These are phyloP conservation scores for Plantago rigida DNA, from an alignment of 305 asterid species.

Conservation along the genomic window DNA sequence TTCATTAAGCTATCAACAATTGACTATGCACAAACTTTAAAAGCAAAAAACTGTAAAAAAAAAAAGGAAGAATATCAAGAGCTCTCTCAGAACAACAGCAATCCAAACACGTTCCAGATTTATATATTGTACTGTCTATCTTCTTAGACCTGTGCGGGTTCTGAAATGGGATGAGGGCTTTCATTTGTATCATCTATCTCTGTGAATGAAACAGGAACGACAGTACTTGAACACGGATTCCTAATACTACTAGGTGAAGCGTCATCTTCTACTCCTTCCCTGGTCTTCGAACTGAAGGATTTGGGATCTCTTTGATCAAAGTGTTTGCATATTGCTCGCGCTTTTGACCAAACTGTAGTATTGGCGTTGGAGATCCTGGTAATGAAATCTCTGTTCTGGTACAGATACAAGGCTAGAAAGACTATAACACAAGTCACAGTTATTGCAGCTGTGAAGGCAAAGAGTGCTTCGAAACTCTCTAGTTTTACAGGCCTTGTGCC, in stretches of 20 bases:
- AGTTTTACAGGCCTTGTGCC: constrained; percentile 16
- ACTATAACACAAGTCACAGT: constrained; percentile 23
- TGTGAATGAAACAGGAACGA: background rate
- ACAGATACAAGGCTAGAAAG: constrained; percentile 26
- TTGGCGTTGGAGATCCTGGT: constrained; percentile 20
- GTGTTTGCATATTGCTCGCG: constrained; percentile 26
- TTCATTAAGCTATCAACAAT: no score
- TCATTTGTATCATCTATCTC: background rate
- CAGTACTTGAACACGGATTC: background rate
- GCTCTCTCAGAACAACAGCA: no score
- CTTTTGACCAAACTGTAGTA: constrained; percentile 29
- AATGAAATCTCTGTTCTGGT: constrained; percentile 27
- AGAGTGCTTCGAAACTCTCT: constrained; percentile 27
- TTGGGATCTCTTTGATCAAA: constrained; percentile 28
- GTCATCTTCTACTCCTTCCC: background rate
- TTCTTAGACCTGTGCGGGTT: no score
- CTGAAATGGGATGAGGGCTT: no score
- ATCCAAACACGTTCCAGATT: no score
- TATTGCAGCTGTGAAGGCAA: constrained; percentile 30
- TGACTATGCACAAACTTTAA: no score
- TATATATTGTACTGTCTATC: no score
- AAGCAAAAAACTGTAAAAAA: no score
- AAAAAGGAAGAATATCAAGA: no score
- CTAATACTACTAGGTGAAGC: constrained; percentile 1
- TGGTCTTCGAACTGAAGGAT: constrained; percentile 2